A percentile compares a stretch with the other conserved stretches of the same genome.
phyloP scores from a whole-genome alignment of 2,329 filamentous ascomycete species.

The Apiospora rasikravindrae region DNA sequence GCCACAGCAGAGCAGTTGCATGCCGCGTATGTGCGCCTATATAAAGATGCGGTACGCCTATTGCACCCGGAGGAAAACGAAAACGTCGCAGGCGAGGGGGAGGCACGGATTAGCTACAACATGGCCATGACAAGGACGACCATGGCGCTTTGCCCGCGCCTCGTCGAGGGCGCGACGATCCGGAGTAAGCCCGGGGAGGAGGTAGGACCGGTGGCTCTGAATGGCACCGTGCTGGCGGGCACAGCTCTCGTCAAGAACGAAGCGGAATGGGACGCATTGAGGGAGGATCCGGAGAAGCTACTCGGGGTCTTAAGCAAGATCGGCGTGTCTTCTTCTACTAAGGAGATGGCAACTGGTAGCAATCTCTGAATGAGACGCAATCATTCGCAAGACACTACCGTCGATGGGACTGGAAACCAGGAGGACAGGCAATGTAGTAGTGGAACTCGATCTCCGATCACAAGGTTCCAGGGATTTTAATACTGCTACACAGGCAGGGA shows the following conservation, averaged over 20 bases:
- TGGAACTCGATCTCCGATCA: neutral
- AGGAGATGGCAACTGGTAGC: neutral
- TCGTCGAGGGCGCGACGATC: conserved; percentile 52
- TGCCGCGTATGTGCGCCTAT: conserved; percentile 52
- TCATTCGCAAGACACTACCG: no score
- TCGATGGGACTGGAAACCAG: neutral
- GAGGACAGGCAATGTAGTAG: neutral
- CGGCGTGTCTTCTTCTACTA: conserved; percentile 37
- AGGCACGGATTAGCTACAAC: conserved; percentile 67
- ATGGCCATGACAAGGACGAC: conserved; percentile 60
- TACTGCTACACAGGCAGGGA: neutral
- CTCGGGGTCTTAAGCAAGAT: conserved; percentile 47
- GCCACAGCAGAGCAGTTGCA: conserved; percentile 46
- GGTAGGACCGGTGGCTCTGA: conserved; percentile 54
- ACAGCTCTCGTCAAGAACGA: conserved; percentile 67
- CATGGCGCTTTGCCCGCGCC: conserved; percentile 61
- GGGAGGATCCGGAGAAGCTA: conserved; percentile 45
- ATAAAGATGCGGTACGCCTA: conserved; percentile 46
- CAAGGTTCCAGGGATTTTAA: neutral
- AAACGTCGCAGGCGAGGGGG: conserved; percentile 39
- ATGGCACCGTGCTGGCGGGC: conserved; percentile 68
- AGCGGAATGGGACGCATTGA: conserved; percentile 61
- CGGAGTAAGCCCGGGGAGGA: conserved; percentile 33
- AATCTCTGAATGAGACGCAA: neutral
- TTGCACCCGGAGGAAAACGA: conserved; percentile 29